Base-by-base conservation (phyloP, 306 rosid genomes). In the Argentina anserina region DNA sequence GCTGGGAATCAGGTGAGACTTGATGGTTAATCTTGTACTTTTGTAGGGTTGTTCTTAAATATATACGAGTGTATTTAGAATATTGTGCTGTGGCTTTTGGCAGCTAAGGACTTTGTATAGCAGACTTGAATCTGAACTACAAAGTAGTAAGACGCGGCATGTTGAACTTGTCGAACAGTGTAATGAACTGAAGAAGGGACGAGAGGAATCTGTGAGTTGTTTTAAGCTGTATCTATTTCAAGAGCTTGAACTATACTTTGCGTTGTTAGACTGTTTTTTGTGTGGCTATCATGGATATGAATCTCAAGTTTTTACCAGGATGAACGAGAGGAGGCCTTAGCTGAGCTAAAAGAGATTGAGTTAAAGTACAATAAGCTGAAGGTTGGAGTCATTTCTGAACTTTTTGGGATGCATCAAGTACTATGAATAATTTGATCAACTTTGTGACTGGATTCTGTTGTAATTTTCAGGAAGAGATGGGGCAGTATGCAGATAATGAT, bases 1-100 rank as follows among this genome's bases (percentile, higher is more conserved):
- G 98, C 96, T 75, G 97, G 97, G 70, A 94, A 94, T 83, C 98
- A 91, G 97, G 98, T 91, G 79, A 81, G 61, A 15, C 75, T 60
- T 25, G 42, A 37, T 73, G 58, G 21, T 10, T 1, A 12, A 34
- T 28, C 21, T 49, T n/a, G n/a, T n/a, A n/a, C n/a, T n/a, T n/a
- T n/a, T n/a, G 26, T 31, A 46, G 46, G 47, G 21, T 21, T 69
- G 33, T 33, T 21, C 34, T 23, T 40, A 52, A 34, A 1, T 50
- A 50, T 15, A 5, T 21, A 34, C 20, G 0, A 69, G 49, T 33
- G 13, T 10, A 18, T 47, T 11, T 18, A 3, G 25, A 34, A 67
- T 63, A 5, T 50, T 17, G n/a, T 39, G 45, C 13, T 29, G 52
- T 64, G 63, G 59, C 33, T 9, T 42, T 85, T 21, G 73, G 47